Percentiles rank a stretch among this genome's conserved stretches.
Conservation (phyloP, 768 basidiomycete genomes). For the Erythrobasidium yunnanense region DNA sequence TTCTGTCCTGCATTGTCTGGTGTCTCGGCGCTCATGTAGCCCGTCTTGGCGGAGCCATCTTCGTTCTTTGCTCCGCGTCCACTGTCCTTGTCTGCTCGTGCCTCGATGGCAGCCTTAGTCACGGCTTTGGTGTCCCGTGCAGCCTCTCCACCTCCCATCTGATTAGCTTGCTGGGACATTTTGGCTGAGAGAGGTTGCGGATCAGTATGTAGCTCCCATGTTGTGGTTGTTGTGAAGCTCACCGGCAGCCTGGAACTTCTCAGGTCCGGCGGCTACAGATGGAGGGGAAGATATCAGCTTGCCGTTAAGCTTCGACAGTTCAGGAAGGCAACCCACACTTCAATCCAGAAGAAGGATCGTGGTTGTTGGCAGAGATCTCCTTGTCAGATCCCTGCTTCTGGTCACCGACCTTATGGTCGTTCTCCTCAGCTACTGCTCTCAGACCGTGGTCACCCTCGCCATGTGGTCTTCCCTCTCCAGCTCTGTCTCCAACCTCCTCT, state of each 20-base stretch:
- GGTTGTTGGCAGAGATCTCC: not conserved
- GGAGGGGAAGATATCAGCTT: no score
- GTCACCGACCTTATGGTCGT: not conserved
- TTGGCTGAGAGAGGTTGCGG: not conserved
- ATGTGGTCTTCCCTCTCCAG: constrained; percentile 22
- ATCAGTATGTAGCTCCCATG: not conserved
- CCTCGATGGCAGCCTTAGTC: not conserved
- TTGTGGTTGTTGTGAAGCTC: not conserved
- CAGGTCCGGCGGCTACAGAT: not conserved
- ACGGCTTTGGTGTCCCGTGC: constrained; percentile 14
- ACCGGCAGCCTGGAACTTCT: constrained; percentile 20
- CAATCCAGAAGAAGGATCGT: not conserved
- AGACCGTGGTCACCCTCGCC: constrained; percentile 22
- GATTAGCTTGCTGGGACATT: constrained; percentile 8
- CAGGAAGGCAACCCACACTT: not conserved
- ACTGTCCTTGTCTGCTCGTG: not conserved
- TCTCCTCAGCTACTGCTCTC: not conserved
- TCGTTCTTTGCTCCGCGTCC: not conserved
- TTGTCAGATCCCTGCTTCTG: constrained; percentile 6
- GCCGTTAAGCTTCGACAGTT: no score
- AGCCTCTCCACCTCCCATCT: constrained; percentile 12
- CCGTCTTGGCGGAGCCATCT: not conserved
- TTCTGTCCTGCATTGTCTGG: constrained; percentile 5
- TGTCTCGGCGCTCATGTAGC: not conserved
- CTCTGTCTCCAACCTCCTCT: constrained; percentile 1